Evolutionary conservation across 2,329 filamentous ascomycete genomes (phyloP).

Genomic region (Karstenula rhodostoma): DNA sequence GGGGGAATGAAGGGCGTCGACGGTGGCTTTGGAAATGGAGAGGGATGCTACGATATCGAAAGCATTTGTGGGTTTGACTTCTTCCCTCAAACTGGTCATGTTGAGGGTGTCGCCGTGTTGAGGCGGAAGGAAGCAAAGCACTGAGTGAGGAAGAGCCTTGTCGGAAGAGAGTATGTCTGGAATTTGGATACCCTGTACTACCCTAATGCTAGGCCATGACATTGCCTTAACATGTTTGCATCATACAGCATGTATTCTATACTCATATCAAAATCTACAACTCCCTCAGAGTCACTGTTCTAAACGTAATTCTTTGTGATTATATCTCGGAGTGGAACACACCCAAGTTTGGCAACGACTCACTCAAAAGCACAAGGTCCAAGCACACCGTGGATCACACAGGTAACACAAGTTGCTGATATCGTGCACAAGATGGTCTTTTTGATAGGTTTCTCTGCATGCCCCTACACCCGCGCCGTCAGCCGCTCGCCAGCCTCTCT

Average conservation of each 20-base stretch:
- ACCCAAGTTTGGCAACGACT: not conserved
- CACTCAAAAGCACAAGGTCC: not conserved
- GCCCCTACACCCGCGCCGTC: not conserved
- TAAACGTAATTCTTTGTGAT: not conserved
- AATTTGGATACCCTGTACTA: not conserved
- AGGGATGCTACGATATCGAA: constrained; percentile 79
- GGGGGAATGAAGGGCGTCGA: constrained; percentile 64
- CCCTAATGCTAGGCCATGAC: not conserved
- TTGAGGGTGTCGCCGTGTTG: constrained; percentile 70
- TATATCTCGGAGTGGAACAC: not conserved
- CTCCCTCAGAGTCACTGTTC: too few relatives aligned
- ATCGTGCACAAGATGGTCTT: constrained; percentile 8
- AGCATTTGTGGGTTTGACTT: constrained; percentile 94
- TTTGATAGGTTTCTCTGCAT: not conserved
- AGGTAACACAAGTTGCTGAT: not conserved
- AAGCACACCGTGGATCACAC: not conserved
- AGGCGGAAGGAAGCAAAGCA: constrained; percentile 44
- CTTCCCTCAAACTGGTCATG: constrained; percentile 84
- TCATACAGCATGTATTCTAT: not conserved
- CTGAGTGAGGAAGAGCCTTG: not conserved
- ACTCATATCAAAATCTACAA: too few relatives aligned
- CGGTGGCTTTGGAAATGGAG: constrained; percentile 45
- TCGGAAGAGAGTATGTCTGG: not conserved
- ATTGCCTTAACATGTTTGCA: not conserved
- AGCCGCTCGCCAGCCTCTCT: not conserved